Evolutionary conservation across 441 rosid species (phyloP), one percentile per base, ranked within the genome.

Genomic region (Gossypium laxum): DNA sequence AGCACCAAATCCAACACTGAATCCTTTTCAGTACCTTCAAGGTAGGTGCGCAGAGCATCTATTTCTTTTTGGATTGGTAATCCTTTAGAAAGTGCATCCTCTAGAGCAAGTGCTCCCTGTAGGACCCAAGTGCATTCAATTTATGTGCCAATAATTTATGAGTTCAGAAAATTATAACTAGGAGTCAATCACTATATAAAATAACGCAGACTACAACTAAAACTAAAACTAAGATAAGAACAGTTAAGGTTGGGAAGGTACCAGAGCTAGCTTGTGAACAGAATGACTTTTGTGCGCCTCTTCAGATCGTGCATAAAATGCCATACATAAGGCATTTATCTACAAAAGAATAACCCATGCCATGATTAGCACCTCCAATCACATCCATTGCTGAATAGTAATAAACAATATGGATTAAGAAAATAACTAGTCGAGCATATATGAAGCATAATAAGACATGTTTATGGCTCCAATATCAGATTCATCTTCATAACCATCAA

Each of bases 181-280:
- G 43, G 48, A 17, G 12, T n/a, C 75, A 73, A 77, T 5, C 55
- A 64, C 47, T 59, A 30, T 34, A 72, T 8, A 74, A 21, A 1
- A 30, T 18, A 50, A 51, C 12, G 12, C 8, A 73, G 66, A 21
- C 28, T 17, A 10, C 14, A 55, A 47, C 10, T 7, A 41, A 54
- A 26, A 24, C 19, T 51, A 60, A 59, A 61, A 55, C 11, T 3
- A 69, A 18, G 4, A 34, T 50, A 63, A 45, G 50, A 56, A 51
- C 32, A 48, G 2, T 21, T 14, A 61, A 72, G 51, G 62, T 14
- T 1, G 24, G 32, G 61, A 65, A 64, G 73, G 82, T 83, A 95
- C 99, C 92, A 89, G 77, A 69, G 98, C 92, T 75, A 95, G 96
- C 88, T 88, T 92, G 84, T 92, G 97, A 83, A 87, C 90, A 75